A percentile compares a stretch with the other conserved stretches of the same genome.
These are phyloP conservation scores for Aureobasidium melanogenum DNA, from an alignment of 2,329 filamentous ascomycete genomes.

Conservation along the genomic window DNA sequence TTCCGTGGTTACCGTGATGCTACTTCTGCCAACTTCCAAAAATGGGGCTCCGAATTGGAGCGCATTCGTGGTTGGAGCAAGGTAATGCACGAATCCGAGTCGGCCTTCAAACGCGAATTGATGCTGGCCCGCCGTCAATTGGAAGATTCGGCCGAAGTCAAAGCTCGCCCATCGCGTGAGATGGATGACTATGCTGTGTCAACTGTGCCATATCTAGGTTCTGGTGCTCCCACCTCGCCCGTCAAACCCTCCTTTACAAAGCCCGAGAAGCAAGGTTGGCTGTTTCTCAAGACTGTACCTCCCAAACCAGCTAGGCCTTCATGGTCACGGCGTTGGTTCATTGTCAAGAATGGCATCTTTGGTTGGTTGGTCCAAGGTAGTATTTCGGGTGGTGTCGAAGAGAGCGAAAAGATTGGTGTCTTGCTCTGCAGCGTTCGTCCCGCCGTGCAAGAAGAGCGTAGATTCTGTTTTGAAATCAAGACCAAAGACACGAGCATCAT, in stretches of 20 bases:
- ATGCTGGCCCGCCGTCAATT: constrained; percentile 71
- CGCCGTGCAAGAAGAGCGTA: constrained; percentile 81
- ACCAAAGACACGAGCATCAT: constrained; percentile 88
- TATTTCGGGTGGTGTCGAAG: constrained; percentile 75
- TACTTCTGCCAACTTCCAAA: constrained; percentile 51
- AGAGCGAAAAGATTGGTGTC: constrained; percentile 93
- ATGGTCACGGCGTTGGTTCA: constrained; percentile 92
- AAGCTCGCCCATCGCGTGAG: constrained; percentile 75
- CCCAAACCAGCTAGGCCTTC: constrained; percentile 84
- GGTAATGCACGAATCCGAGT: constrained; percentile 88
- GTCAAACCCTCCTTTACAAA: constrained; percentile 43
- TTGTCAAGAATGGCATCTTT: constrained; percentile 90
- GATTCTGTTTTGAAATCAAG: constrained; percentile 98
- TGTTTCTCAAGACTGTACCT: constrained; percentile 71
- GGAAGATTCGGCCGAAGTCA: constrained; percentile 63
- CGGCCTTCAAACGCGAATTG: constrained; percentile 72
- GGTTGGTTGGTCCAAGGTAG: constrained; percentile 82
- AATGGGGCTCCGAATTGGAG: constrained; percentile 75
- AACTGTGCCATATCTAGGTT: constrained; percentile 79
- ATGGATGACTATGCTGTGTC: constrained; percentile 86
- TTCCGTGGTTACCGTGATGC: constrained; percentile 64
- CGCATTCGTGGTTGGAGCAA: constrained; percentile 85
- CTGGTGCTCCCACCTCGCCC: constrained; percentile 41
- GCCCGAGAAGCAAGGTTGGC: constrained; percentile 84
- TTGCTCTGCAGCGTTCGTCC: constrained; percentile 87